Evolutionary conservation across 2,329 filamentous ascomycete genomes (phyloP).

Genomic region (Colletotrichum magnum): DNA sequence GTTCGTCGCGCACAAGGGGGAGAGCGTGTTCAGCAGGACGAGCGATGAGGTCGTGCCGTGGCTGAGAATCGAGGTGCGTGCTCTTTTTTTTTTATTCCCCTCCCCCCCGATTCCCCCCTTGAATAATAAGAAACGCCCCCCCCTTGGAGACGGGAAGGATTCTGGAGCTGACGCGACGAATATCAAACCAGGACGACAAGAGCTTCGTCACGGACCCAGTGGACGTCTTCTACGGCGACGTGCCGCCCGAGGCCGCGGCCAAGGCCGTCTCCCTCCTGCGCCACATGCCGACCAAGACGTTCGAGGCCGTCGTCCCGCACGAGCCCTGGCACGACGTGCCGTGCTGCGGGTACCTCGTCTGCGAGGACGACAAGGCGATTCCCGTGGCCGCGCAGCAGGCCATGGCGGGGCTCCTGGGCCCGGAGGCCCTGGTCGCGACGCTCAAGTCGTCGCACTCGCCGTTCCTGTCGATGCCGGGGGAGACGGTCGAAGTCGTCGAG

Average conservation of each 20-base stretch:
- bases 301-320: conserved; percentile 40
- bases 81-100: neutral
- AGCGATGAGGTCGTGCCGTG: conserved; percentile 42
- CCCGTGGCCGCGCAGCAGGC: conserved; percentile 41
- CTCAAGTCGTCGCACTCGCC: conserved; percentile 24
- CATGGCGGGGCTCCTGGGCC: conserved; percentile 34
- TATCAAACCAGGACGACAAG: conserved; percentile 22
- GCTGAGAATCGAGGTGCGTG: conserved; percentile 43
- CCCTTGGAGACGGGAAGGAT: too few relatives aligned
- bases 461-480: conserved; percentile 17
- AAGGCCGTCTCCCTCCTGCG: conserved; percentile 26
- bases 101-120: too few relatives aligned
- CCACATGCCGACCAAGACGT: conserved; percentile 36
- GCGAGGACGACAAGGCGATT: conserved; percentile 45
- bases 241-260: conserved; percentile 28
- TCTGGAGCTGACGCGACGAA: neutral
- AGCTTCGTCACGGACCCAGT: conserved; percentile 1
- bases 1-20: conserved; percentile 47
- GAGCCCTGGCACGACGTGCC: conserved; percentile 48
- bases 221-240: conserved; percentile 45
- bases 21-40: conserved; percentile 43
- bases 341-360: conserved; percentile 44
- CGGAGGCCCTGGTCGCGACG: neutral
- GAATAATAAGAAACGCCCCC: conserved; percentile 8
- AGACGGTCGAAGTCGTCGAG: conserved; percentile 28